A percentile compares a stretch with the other conserved stretches of the same genome.
Evolutionary conservation across 306 rosid genomes (phyloP).

Genomic region (Alnus rubra): DNA sequence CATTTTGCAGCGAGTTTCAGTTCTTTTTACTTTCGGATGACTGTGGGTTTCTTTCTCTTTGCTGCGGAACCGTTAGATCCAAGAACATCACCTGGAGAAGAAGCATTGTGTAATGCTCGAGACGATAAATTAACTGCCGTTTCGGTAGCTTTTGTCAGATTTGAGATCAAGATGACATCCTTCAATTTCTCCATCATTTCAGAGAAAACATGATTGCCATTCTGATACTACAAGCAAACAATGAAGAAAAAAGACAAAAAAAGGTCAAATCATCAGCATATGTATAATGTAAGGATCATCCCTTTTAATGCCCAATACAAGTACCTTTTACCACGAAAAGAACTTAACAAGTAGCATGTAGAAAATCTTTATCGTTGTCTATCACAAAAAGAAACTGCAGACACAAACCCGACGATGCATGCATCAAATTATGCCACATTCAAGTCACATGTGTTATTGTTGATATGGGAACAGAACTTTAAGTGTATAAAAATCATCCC

Average conservation of each 20-base stretch:
- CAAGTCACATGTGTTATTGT: neutral
- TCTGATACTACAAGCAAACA: slow-evolving; percentile 57
- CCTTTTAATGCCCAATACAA: neutral
- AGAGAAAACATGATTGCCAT: slow-evolving; percentile 30
- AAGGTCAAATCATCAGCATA: neutral
- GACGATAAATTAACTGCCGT: slow-evolving; percentile 37
- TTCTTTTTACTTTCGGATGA: slow-evolving; percentile 13
- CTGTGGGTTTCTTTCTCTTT: slow-evolving; percentile 38
- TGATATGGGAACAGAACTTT: neutral
- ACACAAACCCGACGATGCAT: neutral
- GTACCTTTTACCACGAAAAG: neutral
- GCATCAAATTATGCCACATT: neutral
- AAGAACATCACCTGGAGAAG: slow-evolving; percentile 5
- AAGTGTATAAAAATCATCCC: neutral
- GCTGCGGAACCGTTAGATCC: slow-evolving; percentile 20
- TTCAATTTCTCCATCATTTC: slow-evolving; percentile 54
- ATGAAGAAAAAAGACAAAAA: slow-evolving; percentile 4
- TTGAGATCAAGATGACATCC: slow-evolving; percentile 44
- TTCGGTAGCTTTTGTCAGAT: slow-evolving; percentile 54
- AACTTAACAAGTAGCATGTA: neutral
- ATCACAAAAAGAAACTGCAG: neutral
- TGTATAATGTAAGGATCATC: neutral
- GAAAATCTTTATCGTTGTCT: neutral
- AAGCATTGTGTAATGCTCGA: slow-evolving; percentile 36
- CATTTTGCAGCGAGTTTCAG: neutral